Evolutionary conservation across 805 yeast genomes (phyloP), one percentile per base, ranked within the genome.

Genomic region (Candida xiaguanensis): DNA sequence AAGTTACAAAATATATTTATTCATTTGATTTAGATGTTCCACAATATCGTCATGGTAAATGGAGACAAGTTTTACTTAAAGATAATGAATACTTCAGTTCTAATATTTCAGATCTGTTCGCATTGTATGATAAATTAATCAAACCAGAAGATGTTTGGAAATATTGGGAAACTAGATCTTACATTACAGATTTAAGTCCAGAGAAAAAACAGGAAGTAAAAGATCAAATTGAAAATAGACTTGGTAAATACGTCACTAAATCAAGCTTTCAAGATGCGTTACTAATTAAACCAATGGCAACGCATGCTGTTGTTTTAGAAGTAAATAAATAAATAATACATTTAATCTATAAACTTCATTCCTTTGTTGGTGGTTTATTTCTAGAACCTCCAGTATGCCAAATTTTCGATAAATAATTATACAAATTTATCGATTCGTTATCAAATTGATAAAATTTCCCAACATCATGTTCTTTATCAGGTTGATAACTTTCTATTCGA

Each of bases 141-240:
- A 55, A 56, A 6, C 52, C 48, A n/a, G 66, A 61, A 5, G 48
- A 47, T 13, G 68, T 75, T 3, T 75, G 64, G 62, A 61, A 61
- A 26, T 71, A 73, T 47, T 78, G 82, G 82, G 60, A 63, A 41
- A 70, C 80, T 0, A 61, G 82, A 45, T 71, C 79, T 35, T 79
- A 73, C 48, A 70, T 79, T 36, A 77, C 82, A 1, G 59, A 61
- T 3, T 49, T 75, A 34, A 43, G 62, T 3, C 69, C 61, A 0
- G 58, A 45, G 1, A 67, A 74, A 48, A 63, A 65, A 50, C 34
- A 36, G 2, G 45, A 48, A 14, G 42, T 74, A 27, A 57, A 63
- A 39, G 26, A 46, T 2, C 42, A 59, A 12, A 49, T 74, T 6
- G 59, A 70, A 2, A 45, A 45, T 3, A 40, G 65, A 9, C 34